Evolutionary conservation across 495 filamentous ascomycete genomes (phyloP), one percentile per base, ranked within the genome.

Genomic region (Hypoxylon intermedium): DNA sequence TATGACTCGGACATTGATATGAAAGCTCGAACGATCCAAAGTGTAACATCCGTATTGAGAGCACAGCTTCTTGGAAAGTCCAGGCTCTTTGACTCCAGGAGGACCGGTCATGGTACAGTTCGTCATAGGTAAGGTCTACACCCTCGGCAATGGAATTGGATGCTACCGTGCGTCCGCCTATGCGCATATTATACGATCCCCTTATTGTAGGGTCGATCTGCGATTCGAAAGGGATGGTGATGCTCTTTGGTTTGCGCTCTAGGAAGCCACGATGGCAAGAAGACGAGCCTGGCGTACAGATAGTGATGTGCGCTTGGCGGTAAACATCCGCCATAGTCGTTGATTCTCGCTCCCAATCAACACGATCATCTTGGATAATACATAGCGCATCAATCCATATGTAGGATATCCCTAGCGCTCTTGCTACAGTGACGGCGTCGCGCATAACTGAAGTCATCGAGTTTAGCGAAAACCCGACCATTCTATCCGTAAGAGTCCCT

Each of bases 1-100:
- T 26, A 26, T 26, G 24, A 7, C 24, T 26, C 24, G 24, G 7
- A 7, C 24, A 26, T 26, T 26, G 24, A 26, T 26, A 26, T 26
- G 24, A 26, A 26, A 26, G 24, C 24, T 26, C 24, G 24, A 26
- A 26, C 7, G 24, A 26, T 3, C 24, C 24, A 7, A 26, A 26
- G 24, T 26, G 24, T 26, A 26, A 26, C 24, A 7, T 26, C 24
- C 24, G 24, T 26, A 7, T 26, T 7, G 24, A 26, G 24, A 74
- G 38, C 4, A 72, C 30, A 6, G 60, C 52, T 31, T 75, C 73
- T 47, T 76, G 73, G 38, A 70, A 74, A 9, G 12, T 34, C 31
- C 31, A 34, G 12, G 31, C 31, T n/a, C 31, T 4, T 34, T 34
- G 24, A 7, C 24, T 26, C 24, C 31, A 9, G 31, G 7, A 34